phyloP scores from a whole-genome alignment of 352 stramenopile species.

The Aphanomyces astaci region DNA sequence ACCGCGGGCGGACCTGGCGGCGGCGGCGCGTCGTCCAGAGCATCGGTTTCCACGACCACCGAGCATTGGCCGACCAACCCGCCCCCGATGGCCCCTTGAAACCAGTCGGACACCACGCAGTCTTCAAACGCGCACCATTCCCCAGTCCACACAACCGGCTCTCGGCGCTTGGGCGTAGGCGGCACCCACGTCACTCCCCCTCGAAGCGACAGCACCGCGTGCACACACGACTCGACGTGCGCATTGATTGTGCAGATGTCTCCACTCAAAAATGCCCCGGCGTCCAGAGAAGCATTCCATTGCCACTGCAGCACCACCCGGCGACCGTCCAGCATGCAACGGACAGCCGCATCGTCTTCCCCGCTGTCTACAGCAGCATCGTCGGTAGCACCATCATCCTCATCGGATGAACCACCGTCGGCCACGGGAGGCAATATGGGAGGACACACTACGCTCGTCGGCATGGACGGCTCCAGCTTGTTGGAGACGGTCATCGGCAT shows the following conservation, averaged over 20 bases:
- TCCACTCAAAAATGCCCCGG: neutral
- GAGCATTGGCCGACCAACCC: neutral
- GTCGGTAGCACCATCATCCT: neutral
- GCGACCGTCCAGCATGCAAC: neutral
- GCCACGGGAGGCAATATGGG: too few relatives aligned
- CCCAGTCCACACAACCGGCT: neutral
- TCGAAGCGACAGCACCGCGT: neutral
- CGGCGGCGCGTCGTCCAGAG: neutral
- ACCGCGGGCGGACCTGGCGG: neutral
- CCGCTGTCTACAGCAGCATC: neutral
- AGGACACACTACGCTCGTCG: neutral
- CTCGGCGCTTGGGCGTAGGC: neutral
- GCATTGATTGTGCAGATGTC: slow-evolving; percentile 11
- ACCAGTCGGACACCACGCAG: slow-evolving; percentile 1
- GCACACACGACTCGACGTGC: neutral
- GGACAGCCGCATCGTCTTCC: neutral
- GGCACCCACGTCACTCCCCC: neutral
- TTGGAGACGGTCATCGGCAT: neutral
- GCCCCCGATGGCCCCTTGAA: neutral
- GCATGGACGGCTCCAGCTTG: neutral
- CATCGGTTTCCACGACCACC: neutral
- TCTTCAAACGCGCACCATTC: slow-evolving; percentile 9
- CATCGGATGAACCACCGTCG: too few relatives aligned
- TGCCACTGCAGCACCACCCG: neutral
- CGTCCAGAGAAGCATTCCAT: neutral